Evolutionary conservation across 306 rosid genomes (phyloP).

Genomic region (Sindora glabra): DNA sequence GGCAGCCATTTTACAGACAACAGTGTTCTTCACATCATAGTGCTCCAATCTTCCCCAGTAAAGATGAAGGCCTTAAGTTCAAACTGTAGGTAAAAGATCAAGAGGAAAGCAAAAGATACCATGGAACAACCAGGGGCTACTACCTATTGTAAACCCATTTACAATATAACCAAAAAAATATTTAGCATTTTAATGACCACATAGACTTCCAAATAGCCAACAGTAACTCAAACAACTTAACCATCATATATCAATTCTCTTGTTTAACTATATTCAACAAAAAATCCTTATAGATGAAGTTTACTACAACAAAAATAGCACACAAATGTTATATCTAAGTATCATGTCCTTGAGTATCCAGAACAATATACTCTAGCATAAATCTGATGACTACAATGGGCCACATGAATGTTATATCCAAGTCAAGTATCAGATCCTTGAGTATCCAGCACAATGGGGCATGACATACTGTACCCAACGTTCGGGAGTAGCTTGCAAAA

Average conservation of each 20-base stretch:
- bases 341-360: no score
- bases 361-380: no score
- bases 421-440: no score
- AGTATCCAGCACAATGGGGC: no score
- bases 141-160: neutral
- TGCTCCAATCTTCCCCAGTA: neutral
- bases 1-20: neutral
- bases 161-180: neutral
- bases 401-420: no score
- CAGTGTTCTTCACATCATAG: neutral
- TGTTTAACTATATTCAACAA: no score
- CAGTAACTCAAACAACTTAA: neutral
- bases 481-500: neutral
- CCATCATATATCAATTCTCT: no score
- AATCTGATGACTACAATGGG: no score
- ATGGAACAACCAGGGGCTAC: neutral
- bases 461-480: neutral
- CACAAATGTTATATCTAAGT: no score
- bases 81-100: neutral
- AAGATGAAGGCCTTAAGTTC: neutral
- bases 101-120: neutral
- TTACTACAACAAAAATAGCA: neutral
- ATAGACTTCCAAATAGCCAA: neutral
- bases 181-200: neutral
- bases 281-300: neutral